Evolutionary conservation across 2,329 filamentous ascomycete species (phyloP).

Genomic region (Truncatella angustata): DNA sequence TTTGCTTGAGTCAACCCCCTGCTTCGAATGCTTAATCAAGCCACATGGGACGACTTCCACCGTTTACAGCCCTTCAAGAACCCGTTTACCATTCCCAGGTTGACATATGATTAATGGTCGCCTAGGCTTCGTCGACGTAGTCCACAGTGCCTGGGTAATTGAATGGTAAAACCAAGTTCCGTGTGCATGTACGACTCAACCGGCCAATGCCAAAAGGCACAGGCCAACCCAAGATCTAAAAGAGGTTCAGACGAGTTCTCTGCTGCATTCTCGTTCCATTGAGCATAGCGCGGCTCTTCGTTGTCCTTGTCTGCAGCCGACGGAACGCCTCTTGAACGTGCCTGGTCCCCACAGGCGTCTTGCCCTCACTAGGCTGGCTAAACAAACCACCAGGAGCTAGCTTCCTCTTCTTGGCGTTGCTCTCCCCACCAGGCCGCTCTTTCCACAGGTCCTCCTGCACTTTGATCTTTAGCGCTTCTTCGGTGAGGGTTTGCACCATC

Average conservation of each 20-base stretch:
- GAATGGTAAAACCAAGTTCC: no score
- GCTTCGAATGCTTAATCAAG: no score
- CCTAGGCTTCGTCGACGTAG: no score
- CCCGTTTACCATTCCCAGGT: no score
- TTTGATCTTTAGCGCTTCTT: conserved; percentile 94
- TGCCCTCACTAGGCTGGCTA: conserved; percentile 86
- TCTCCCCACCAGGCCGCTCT: conserved; percentile 60
- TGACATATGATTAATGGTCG: no score
- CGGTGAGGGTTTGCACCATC: conserved; percentile 95
- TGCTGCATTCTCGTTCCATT: conserved; percentile 65
- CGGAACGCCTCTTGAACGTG: conserved; percentile 95
- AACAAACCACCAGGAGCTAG: conserved; percentile 62
- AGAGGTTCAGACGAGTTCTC: conserved; percentile 67
- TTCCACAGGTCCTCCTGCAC: conserved; percentile 88
- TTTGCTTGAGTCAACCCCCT: no score
- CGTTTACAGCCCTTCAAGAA: no score
- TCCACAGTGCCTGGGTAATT: no score
- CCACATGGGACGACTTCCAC: no score
- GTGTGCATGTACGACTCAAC: no score
- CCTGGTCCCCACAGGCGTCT: conserved; percentile 80
- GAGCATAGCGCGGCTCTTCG: conserved; percentile 80
- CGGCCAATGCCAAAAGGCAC: background rate
- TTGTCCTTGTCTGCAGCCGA: conserved; percentile 77
- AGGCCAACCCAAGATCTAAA: conserved; percentile 17
- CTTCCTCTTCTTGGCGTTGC: conserved; percentile 60